Evolutionary conservation across 768 basidiomycete genomes (phyloP).

Genomic region (Rubroboletus pulcherrimus): DNA sequence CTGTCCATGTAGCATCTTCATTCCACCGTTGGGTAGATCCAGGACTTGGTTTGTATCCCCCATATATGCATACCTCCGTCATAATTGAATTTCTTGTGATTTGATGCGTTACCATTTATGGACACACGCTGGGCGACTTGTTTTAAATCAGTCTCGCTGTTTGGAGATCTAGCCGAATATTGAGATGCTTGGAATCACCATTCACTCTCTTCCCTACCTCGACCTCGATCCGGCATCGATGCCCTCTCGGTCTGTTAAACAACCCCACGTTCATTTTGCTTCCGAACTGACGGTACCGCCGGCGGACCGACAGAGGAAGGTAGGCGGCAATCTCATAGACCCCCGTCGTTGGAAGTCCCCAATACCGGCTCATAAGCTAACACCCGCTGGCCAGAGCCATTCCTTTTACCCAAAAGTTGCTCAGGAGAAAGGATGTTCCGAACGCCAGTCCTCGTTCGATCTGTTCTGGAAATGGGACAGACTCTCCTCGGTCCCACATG

Average conservation of each 20-base stretch:
- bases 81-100: conserved; percentile 10
- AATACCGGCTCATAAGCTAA: background rate
- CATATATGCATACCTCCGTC: conserved; percentile 6
- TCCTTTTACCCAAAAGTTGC: conserved; percentile 40
- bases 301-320: conserved; percentile 31
- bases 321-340: conserved; percentile 7
- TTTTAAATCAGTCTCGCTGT: conserved; percentile 11
- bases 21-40: background rate
- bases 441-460: conserved; percentile 34
- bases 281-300: conserved; percentile 31
- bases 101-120: background rate
- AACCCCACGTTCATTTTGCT: conserved; percentile 32
- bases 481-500: conserved; percentile 24
- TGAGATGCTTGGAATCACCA: background rate
- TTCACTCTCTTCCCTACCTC: background rate
- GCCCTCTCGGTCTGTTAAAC: conserved; percentile 11
- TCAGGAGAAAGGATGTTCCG: conserved; percentile 34
- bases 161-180: background rate
- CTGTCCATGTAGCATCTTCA: background rate
- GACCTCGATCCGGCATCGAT: conserved; percentile 23
- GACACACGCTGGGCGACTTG: background rate
- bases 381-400: conserved; percentile 14
- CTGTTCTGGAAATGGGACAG: conserved; percentile 35
- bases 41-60: conserved; percentile 5
- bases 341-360: background rate